Percentiles rank a stretch among this genome's conserved stretches.
phyloP scores from a whole-genome alignment of 768 basidiomycete genomes.

The Pulveroboletus sp. region DNA sequence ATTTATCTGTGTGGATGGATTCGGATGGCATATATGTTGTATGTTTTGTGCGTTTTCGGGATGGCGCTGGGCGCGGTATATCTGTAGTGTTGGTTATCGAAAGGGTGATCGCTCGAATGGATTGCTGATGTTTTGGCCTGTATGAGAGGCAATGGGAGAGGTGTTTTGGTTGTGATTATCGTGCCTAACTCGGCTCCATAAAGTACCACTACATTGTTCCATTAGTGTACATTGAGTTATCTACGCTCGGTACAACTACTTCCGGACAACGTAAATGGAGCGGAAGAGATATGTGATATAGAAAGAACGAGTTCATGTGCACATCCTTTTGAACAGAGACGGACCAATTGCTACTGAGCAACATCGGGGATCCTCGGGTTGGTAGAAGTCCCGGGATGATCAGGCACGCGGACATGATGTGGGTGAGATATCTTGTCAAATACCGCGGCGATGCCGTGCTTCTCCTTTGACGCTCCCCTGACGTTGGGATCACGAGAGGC shows the following conservation, averaged over 20 bases:
- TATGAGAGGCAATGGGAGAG: background rate
- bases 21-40: slow-evolving; percentile 1
- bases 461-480: slow-evolving; percentile 28
- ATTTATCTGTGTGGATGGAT: background rate
- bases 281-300: no score
- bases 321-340: background rate
- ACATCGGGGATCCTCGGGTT: background rate
- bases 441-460: slow-evolving; percentile 29
- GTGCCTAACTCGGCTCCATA: no score
- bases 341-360: background rate
- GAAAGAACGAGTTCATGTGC: background rate
- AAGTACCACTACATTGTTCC: background rate
- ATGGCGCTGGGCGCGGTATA: slow-evolving; percentile 11
- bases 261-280: background rate
- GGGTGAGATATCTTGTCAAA: slow-evolving; percentile 30
- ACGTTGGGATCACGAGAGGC: slow-evolving; percentile 24
- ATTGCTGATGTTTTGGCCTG: background rate
- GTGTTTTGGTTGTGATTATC: no score
- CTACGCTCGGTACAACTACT: background rate
- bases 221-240: background rate
- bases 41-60: slow-evolving; percentile 9
- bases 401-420: background rate
- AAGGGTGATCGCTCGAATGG: background rate
- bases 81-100: background rate
- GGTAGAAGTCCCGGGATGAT: background rate